Percentiles rank a stretch among this genome's conserved stretches.
These are phyloP conservation scores for Dactylonectria macrodidyma DNA, from an alignment of 2,329 filamentous ascomycete species.

Conservation along the genomic window DNA sequence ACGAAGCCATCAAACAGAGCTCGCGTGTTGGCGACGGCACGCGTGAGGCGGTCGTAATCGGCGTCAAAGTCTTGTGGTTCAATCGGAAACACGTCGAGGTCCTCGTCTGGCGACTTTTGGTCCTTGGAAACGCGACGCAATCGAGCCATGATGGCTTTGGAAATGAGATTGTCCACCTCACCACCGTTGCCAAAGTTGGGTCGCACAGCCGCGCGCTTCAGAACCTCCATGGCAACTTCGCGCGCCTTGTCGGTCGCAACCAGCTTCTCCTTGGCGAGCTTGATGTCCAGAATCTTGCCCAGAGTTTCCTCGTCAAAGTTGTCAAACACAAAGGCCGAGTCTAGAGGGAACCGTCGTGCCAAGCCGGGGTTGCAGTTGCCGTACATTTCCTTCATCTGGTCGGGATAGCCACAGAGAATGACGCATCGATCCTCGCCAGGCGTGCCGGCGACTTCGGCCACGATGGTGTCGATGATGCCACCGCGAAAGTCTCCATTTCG, in stretches of 20 bases:
- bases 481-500: constrained; percentile 65
- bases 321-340: constrained; percentile 77
- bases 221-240: constrained; percentile 69
- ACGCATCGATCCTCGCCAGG: constrained; percentile 82
- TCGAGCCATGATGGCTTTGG: constrained; percentile 45
- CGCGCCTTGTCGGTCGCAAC: constrained; percentile 67
- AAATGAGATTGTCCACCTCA: constrained; percentile 73
- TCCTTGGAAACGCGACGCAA: constrained; percentile 45
- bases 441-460: constrained; percentile 79
- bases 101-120: constrained; percentile 36
- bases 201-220: constrained; percentile 73
- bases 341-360: constrained; percentile 75
- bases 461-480: constrained; percentile 81
- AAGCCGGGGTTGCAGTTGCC: constrained; percentile 81
- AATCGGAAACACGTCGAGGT: constrained; percentile 42
- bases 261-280: constrained; percentile 71
- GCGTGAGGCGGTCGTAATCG: constrained; percentile 66
- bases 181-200: constrained; percentile 84
- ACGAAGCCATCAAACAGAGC: constrained; percentile 73
- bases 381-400: constrained; percentile 80
- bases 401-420: constrained; percentile 79
- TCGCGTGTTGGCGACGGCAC: constrained; percentile 59
- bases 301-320: constrained; percentile 76
- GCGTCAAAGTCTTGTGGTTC: constrained; percentile 68
- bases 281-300: constrained; percentile 73